Evolutionary conservation across 768 basidiomycete genomes (phyloP).

Genomic region (Calocybe gangraenosa): DNA sequence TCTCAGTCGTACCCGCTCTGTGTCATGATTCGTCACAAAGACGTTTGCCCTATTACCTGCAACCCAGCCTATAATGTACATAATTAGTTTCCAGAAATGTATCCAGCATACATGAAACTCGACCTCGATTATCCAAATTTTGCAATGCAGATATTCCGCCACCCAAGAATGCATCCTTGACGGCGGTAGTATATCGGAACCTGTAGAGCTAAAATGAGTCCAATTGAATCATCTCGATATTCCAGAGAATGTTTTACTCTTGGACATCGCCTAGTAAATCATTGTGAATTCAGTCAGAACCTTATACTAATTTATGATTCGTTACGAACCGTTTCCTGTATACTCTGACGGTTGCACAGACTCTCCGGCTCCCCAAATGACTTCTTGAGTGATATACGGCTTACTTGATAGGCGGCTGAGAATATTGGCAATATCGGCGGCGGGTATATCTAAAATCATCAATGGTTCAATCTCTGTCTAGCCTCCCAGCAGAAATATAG

Average conservation of each 20-base stretch:
- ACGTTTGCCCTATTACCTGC: constrained; percentile 50
- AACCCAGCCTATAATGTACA: constrained; percentile 50
- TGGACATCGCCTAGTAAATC: constrained; percentile 51
- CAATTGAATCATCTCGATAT: neutral
- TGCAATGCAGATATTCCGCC: constrained; percentile 48
- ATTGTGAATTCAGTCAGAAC: neutral
- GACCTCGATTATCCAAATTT: constrained; percentile 48
- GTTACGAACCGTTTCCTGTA: constrained; percentile 37
- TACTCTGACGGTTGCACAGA: constrained; percentile 57
- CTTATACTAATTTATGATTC: neutral
- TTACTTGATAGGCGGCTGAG: constrained; percentile 31
- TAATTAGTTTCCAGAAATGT: too few species aligned
- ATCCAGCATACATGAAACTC: too few species aligned
- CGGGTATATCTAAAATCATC: constrained; percentile 42
- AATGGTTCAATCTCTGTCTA: neutral
- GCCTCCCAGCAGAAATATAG: neutral
- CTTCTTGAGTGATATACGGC: constrained; percentile 65
- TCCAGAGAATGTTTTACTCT: constrained; percentile 42
- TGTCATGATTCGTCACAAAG: constrained; percentile 70
- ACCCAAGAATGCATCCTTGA: constrained; percentile 49
- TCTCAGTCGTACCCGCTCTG: constrained; percentile 42
- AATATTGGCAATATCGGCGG: constrained; percentile 53
- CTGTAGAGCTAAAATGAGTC: constrained; percentile 18
- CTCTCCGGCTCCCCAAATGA: constrained; percentile 47
- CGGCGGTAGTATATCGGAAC: constrained; percentile 55